Evolutionary conservation across 805 yeast genomes (phyloP), one percentile per base, ranked within the genome.

Genomic region (Saccharomycopsis selenospora): DNA sequence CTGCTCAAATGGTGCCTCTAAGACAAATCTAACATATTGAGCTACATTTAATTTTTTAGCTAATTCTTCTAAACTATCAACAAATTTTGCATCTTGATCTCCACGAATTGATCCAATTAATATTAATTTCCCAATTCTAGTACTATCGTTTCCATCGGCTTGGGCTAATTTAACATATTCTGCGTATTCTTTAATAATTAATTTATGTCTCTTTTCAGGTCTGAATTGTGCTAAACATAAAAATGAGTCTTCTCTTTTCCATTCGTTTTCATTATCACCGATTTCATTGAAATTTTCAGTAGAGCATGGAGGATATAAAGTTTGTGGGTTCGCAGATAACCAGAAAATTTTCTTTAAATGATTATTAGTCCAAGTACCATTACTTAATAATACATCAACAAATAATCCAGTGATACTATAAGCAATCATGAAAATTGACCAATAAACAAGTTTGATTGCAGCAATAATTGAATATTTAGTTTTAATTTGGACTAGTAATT

Each of bases 361-460:
- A 57, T 82, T 76, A 50, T 66, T 70, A 0, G 99, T 93, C 99
- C 99, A 93, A 0, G 95, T 75, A 0, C 96, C 90, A 62, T 93
- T 93, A 40, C 91, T 77, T 49, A 82, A 68, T 0, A 82, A 80
- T 30, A 83, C 64, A 52, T 79, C 77, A 28, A 84, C 82, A 60
- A 72, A 81, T 0, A 76, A 64, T 0, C 96, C 96, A 43, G 80
- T 75, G 51, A 73, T 67, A 8, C 76, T 70, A 65, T 95, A 93
- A 22, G 78, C 58, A 30, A 68, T 62, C 73, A 83, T 75, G 59
- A 95, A 72, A 0, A 67, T 1, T 24, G 71, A 65, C 97, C 98
- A 93, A 64, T 93, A 93, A 2, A 67, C 38, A 53, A 71, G 76
- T 60, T 79, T 80, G 22, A 70, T 49, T 36, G 63, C 65, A 11